phyloP scores from a whole-genome alignment of 2,329 filamentous ascomycete genomes.

The Colletotrichum paranaense region DNA sequence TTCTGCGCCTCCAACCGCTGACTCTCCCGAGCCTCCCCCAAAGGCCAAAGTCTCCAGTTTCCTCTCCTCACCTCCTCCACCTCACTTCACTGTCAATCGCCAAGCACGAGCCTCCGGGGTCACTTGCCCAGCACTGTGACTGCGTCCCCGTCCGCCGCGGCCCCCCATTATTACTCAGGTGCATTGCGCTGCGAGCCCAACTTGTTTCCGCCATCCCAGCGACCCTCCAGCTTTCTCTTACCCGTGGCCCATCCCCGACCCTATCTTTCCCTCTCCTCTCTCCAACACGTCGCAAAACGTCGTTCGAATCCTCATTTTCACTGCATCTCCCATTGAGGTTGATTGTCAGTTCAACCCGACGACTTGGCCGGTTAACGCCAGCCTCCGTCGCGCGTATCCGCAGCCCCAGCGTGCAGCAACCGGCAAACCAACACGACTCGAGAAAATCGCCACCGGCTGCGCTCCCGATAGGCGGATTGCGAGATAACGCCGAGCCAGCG shows the following conservation, averaged over 20 bases:
- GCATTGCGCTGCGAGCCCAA: constrained; percentile 13
- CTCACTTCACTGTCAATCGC: background rate
- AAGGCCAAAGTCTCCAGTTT: constrained; percentile 2
- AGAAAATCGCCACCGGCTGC: constrained; percentile 15
- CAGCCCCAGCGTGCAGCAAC: background rate
- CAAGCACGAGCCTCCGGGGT: constrained; percentile 18
- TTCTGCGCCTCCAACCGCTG: constrained; percentile 7
- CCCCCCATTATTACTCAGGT: constrained; percentile 18
- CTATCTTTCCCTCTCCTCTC: background rate
- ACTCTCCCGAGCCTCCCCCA: background rate
- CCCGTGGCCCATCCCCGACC: constrained; percentile 1
- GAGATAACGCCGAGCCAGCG: constrained; percentile 30
- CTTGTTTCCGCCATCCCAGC: constrained; percentile 17
- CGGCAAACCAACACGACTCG: background rate
- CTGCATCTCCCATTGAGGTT: constrained; percentile 11
- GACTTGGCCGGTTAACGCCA: background rate
- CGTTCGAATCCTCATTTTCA: constrained; percentile 3
- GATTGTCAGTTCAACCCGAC: background rate
- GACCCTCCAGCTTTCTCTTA: background rate
- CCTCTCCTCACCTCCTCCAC: background rate
- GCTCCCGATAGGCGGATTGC: constrained; percentile 28
- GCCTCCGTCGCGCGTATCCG: background rate
- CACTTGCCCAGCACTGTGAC: constrained; percentile 17
- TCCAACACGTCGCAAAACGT: constrained; percentile 5
- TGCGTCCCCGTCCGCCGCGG: constrained; percentile 8